Evolutionary conservation across 345 rosid species (phyloP).

Genomic region (Microcos paniculata): DNA sequence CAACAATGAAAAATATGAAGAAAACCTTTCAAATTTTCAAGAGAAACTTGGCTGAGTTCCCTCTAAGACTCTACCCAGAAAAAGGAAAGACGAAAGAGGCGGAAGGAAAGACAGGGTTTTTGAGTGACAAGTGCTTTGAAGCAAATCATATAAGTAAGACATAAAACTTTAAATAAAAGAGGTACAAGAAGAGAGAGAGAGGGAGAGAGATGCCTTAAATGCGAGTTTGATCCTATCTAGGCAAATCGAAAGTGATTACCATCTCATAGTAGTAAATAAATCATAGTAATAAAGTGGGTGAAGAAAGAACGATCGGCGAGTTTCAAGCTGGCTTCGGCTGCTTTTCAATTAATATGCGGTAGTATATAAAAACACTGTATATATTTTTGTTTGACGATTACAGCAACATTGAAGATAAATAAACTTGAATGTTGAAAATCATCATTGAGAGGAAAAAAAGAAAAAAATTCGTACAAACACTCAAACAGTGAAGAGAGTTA

Average conservation of each 20-base stretch:
- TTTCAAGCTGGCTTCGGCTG: constrained; percentile 56
- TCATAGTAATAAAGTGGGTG: constrained; percentile 14
- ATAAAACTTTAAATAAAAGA: background rate
- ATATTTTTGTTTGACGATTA: constrained; percentile 15
- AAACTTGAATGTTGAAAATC: background rate
- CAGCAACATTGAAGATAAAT: constrained; percentile 16
- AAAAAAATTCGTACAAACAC: constrained; percentile 27
- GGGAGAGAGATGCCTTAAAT: constrained; percentile 23
- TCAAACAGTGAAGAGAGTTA: constrained; percentile 31
- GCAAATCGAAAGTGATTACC: constrained; percentile 31
- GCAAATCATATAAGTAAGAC: background rate
- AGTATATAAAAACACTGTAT: background rate
- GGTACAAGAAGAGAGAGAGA: background rate
- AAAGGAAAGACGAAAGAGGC: background rate
- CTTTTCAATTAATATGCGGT: constrained; percentile 20
- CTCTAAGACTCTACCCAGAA: background rate
- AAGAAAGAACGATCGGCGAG: constrained; percentile 51
- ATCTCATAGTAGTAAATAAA: constrained; percentile 10
- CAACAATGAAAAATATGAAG: background rate
- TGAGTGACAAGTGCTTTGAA: constrained; percentile 1
- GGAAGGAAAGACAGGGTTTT: constrained; percentile 9
- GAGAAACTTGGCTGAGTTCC: background rate
- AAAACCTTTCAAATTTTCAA: constrained; percentile 8
- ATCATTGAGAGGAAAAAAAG: constrained; percentile 26
- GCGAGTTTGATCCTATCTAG: constrained; percentile 36